Evolutionary conservation across 352 stramenopile species (phyloP).

Genomic region (Blastocystis sp.): DNA sequence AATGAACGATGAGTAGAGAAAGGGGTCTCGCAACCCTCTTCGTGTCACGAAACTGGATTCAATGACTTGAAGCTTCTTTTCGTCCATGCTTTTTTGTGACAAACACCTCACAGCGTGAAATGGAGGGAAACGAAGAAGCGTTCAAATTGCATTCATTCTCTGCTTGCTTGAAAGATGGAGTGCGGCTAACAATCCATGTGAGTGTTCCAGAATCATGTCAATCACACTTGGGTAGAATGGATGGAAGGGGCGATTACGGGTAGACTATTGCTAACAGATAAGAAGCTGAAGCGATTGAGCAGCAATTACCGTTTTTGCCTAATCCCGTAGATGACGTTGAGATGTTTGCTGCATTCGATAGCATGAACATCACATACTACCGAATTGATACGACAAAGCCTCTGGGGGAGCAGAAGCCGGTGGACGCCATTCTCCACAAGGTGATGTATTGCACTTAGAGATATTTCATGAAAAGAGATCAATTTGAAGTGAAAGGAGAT

Average conservation of each 20-base stretch:
- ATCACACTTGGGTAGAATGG: not conserved
- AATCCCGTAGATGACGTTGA: slow-evolving; percentile 19
- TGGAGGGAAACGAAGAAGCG: slow-evolving; percentile 31
- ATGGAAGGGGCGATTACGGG: no score
- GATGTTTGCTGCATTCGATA: slow-evolving; percentile 2
- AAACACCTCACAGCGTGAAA: no score
- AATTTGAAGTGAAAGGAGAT: not conserved
- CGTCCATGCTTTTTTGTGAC: no score
- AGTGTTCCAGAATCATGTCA: not conserved
- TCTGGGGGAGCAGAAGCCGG: slow-evolving; percentile 1
- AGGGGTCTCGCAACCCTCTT: not conserved
- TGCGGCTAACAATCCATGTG: no score
- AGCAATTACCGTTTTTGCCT: not conserved
- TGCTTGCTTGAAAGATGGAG: no score
- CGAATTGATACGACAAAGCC: not conserved
- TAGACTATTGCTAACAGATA: slow-evolving; percentile 34
- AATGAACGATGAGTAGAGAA: not conserved
- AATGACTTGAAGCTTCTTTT: no score
- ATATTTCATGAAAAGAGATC: not conserved
- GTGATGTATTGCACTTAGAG: not conserved
- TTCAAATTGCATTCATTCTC: not conserved
- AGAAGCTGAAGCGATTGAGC: slow-evolving; percentile 35
- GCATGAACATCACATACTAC: not conserved
- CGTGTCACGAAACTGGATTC: no score
- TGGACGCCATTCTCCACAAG: slow-evolving; percentile 50